Percentiles rank a stretch among this genome's conserved stretches.
Conservation (phyloP, 352 stramenopile genomes). For the Pythium aphanidermatum region DNA sequence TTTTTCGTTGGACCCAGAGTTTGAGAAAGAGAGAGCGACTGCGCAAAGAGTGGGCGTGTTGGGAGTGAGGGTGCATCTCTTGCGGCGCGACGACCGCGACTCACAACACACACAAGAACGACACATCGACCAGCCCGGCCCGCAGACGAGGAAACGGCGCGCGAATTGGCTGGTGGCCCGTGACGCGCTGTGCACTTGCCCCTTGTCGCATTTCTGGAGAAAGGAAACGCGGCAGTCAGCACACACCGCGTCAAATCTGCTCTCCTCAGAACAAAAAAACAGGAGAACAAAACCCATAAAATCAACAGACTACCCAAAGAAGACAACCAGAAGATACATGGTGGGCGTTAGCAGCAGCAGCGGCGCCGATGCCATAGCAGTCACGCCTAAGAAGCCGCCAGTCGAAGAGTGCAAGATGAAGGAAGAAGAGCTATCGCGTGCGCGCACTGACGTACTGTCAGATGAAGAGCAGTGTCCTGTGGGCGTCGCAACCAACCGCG, state of each 20-base stretch:
- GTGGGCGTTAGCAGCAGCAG: too few species aligned
- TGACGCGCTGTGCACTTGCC: conserved; percentile 1
- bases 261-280: conserved; percentile 1
- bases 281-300: conserved; percentile 1
- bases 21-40: too few species aligned
- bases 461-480: conserved; percentile 50
- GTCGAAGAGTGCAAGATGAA: conserved; percentile 10
- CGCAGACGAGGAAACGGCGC: conserved; percentile 5
- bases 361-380: conserved; percentile 4
- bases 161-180: conserved; percentile 1
- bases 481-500: conserved; percentile 60
- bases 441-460: conserved; percentile 32
- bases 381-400: conserved; percentile 4
- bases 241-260: too few species aligned
- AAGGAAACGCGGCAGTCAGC: not conserved
- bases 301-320: too few species aligned
- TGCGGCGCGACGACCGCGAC: too few species aligned
- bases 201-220: conserved; percentile 3
- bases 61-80: too few species aligned
- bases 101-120: not conserved
- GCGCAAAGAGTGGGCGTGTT: too few species aligned
- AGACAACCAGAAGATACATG: too few species aligned
- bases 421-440: conserved; percentile 12
- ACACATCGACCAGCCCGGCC: not conserved
- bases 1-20: too few species aligned